Evolutionary conservation across 1,284 basidiomycete species (phyloP).

Genomic region (Rhodotorula sp.): DNA sequence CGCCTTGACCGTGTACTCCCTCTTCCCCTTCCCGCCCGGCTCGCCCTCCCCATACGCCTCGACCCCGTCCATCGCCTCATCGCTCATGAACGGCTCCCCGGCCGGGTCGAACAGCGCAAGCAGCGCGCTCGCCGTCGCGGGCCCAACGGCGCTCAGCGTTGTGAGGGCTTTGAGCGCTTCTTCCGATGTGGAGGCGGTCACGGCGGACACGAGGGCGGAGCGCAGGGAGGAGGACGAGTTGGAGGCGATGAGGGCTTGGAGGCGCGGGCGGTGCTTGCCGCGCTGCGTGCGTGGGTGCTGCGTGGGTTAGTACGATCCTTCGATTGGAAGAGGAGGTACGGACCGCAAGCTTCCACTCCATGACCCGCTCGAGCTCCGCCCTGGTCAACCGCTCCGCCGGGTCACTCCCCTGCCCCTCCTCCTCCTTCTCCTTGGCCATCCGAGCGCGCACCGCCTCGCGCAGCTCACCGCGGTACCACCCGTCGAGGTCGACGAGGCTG

Average conservation of each 20-base stretch:
- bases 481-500: constrained; percentile 28
- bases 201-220: not conserved
- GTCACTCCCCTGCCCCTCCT: not conserved
- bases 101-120: constrained; percentile 19
- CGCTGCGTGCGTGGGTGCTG: constrained; percentile 2
- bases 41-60: not conserved
- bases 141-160: constrained; percentile 39
- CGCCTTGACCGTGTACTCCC: constrained; percentile 33
- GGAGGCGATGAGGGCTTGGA: constrained; percentile 14
- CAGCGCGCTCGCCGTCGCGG: constrained; percentile 43
- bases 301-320: not conserved
- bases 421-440: not conserved
- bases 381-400: not conserved
- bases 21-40: constrained; percentile 5
- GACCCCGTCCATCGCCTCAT: constrained; percentile 32
- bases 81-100: constrained; percentile 38
- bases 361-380: constrained; percentile 18
- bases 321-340: not conserved
- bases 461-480: constrained; percentile 22
- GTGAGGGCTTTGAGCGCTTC: constrained; percentile 19
- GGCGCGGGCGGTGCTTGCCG: constrained; percentile 36
- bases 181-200: not conserved
- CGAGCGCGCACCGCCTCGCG: not conserved
- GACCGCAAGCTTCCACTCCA: constrained; percentile 37
- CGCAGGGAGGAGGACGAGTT: constrained; percentile 14